These are phyloP conservation scores for Gleditsia sinensis DNA, from an alignment of 306 rosid genomes.

Conservation along the genomic window DNA sequence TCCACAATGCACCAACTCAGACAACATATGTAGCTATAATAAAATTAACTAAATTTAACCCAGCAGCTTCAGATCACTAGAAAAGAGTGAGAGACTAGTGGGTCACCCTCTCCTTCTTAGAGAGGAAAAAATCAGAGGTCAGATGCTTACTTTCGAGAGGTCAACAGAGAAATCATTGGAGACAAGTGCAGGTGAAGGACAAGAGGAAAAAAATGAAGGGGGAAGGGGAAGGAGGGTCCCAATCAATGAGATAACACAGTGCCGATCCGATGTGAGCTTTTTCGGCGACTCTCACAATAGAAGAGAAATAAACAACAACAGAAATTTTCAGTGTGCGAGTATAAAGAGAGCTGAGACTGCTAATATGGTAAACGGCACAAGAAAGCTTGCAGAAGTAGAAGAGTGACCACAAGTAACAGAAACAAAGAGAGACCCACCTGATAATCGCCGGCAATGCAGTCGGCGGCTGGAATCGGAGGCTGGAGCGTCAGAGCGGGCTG, in stretches of 20 bases:
- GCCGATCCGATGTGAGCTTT: neutral
- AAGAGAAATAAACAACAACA: neutral
- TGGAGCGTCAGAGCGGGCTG: neutral
- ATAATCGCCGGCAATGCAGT: neutral
- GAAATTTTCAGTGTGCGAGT: neutral
- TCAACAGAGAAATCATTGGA: neutral
- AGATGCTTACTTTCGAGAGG: too few species aligned
- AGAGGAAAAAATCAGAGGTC: neutral
- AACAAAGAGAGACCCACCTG: neutral
- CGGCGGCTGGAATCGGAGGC: neutral
- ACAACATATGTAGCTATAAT: neutral
- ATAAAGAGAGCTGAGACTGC: neutral
- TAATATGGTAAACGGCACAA: neutral
- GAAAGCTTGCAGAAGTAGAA: neutral
- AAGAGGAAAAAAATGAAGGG: neutral
- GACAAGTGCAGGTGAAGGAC: neutral
- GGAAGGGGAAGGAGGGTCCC: neutral
- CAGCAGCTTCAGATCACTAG: neutral
- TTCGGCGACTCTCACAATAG: neutral
- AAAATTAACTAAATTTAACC: neutral
- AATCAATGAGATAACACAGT: neutral
- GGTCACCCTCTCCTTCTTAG: neutral
- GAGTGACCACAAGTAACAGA: neutral
- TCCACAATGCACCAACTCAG: conserved; percentile 17
- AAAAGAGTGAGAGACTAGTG: neutral